Evolutionary conservation across 2,329 filamentous ascomycete genomes (phyloP), one percentile per base, ranked within the genome.

Genomic region (Phialophora tarda): DNA sequence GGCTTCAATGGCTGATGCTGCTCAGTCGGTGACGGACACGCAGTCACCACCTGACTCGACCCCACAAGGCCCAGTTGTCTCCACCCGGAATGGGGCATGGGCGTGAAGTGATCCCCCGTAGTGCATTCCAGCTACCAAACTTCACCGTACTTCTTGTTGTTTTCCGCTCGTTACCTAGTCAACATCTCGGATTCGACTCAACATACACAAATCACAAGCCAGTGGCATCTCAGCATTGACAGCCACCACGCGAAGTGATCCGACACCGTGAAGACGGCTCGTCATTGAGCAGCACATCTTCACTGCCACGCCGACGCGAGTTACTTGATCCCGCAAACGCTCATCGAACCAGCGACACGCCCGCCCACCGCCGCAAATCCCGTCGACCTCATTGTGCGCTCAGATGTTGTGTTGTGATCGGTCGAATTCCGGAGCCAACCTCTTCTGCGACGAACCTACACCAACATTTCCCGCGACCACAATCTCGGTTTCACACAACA

Each of bases 371-470:
- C 61, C 48, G 26, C 38, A 58, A 59, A 44, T 41, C 64, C 47
- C 47, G 50, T 51, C 51, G 55, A 41, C 44, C 38, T 23, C 59
- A 30, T 28, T 50, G 24, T 28, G 50, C 48, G 51, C 62, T 44
- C 62, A 26, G 61, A 67, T 67, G 68, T 50, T 55, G 60, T 61
- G 47, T 63, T 48, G 62, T 60, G 67, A 63, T 38, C 62, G 34
- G 38, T 56, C 47, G 30, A 54, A 61, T 53, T 61, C 48, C 47
- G 17, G 17, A 38, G 48, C 34, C 47, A 53, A 23, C 11, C 38
- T 26, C 30, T 34, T 32, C 48, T 21, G 11, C 41, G 14, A 17
- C 57, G 30, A 30, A 21, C 47, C 28, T 34, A 34, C 30, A 51
- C 17, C 6, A n/a, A 44, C 5, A 44, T 8, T 44, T n/a, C 38